Evolutionary conservation across 225 moss, liverwort and hornwort genomes (phyloP), one percentile per base, ranked within the genome.

Genomic region (Sphagnum contortum): DNA sequence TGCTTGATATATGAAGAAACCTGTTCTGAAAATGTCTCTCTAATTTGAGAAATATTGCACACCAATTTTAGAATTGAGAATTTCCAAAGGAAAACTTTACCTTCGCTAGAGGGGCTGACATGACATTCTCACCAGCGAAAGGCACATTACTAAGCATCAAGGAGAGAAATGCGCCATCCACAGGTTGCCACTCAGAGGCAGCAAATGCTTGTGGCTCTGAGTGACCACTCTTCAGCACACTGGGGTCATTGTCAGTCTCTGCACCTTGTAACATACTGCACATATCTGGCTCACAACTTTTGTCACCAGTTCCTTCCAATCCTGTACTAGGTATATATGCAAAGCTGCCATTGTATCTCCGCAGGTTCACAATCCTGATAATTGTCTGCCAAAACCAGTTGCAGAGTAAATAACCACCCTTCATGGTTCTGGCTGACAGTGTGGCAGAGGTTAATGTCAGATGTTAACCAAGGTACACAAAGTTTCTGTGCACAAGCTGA

Each of bases 101-200:
- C 87, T 85, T 90, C 44, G 92, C 92, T 57, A 82, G 72, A 0
- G 92, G 95, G 50, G 92, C 90, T 29, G 87, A 10, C 51, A 84
- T 67, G 14, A 86, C 0, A 61, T 83, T 71, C 61, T 79, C 70
- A 52, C 74, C 75, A 44, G 81, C 68, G 50, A 83, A 92, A 0
- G 88, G 87, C 60, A 92, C 92, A 74, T 95, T 95, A 56, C 86
- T 90, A 4, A 91, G 85, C 92, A 89, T 90, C 52, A 95, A 65
- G 13, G 81, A 89, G 54, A 92, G 80, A 54, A 92, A 92, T 57
- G 88, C 70, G 3, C 95, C 95, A 68, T 87, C 88, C 72, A 95
- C 80, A 44, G 88, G 77, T 69, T 88, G 84, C 95, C 92, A 95
- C 45, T 77, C 74, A 13, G 68, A 71, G 6, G 50, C 60, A 8